phyloP scores from a whole-genome alignment of 1,284 basidiomycete species.

The Naganishia liquefaciens region DNA sequence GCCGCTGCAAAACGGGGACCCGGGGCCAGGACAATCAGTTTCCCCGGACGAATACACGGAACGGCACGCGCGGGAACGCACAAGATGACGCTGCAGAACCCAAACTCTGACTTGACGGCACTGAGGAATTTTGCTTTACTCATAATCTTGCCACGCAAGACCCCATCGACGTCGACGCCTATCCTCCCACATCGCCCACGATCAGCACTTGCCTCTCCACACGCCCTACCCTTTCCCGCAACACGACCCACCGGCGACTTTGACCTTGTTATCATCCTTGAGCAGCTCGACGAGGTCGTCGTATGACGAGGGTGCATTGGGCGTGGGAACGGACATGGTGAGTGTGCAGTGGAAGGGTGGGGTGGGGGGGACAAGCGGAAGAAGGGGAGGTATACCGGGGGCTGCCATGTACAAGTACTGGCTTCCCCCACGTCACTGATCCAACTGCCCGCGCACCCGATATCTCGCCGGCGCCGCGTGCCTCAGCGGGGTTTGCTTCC shows the following conservation, averaged over 20 bases:
- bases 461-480: no score
- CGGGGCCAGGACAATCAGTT: no score
- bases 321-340: constrained; percentile 14
- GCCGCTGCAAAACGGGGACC: constrained; percentile 60
- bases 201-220: constrained; percentile 43
- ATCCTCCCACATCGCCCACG: no score
- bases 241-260: constrained; percentile 76
- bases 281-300: constrained; percentile 65
- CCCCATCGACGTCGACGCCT: constrained; percentile 84
- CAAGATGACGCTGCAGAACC: constrained; percentile 86
- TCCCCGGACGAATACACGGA: no score
- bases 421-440: no score
- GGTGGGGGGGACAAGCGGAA: no score
- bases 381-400: no score
- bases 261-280: constrained; percentile 74
- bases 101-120: constrained; percentile 79
- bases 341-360: background rate
- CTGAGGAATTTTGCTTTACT: constrained; percentile 89
- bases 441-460: no score
- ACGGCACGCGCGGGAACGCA: background rate
- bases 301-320: constrained; percentile 13
- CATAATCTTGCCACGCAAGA: constrained; percentile 92
- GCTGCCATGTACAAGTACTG: no score
- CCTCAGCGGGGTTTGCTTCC: no score
- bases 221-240: no score